Evolutionary conservation across 73 alveolate genomes (phyloP).

Genomic region (Paramecium sonneborni): DNA sequence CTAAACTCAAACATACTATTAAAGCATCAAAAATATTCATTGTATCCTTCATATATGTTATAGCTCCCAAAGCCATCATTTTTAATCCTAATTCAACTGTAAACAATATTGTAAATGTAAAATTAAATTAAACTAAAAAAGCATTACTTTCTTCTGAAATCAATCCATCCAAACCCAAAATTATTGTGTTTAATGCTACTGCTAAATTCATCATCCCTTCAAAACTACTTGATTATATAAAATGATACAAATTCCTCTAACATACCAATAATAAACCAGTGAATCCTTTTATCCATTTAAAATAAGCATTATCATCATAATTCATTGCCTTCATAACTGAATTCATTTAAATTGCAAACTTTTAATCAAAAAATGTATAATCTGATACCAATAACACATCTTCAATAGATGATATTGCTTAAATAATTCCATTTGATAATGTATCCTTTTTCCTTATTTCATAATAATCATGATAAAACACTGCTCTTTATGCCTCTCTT

Average conservation of each 20-base stretch:
- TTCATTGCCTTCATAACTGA: background rate
- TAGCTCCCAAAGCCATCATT: constrained; percentile 77
- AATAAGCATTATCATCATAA: constrained; percentile 44
- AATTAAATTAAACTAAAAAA: constrained; percentile 63
- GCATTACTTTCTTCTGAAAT: constrained; percentile 70
- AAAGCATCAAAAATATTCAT: constrained; percentile 66
- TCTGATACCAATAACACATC: background rate
- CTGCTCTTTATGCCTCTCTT: background rate
- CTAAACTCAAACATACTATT: constrained; percentile 39
- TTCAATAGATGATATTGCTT: background rate
- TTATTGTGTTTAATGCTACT: constrained; percentile 86
- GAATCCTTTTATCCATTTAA: constrained; percentile 11
- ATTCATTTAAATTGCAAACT: background rate
- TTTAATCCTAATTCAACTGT: constrained; percentile 84
- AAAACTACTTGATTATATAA: background rate
- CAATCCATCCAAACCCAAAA: constrained; percentile 76
- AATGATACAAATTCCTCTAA: background rate
- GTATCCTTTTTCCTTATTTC: background rate
- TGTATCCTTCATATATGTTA: constrained; percentile 68
- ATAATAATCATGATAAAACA: constrained; percentile 17
- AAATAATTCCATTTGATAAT: background rate
- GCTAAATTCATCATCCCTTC: constrained; percentile 40
- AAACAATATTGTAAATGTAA: constrained; percentile 78
- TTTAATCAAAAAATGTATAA: constrained; percentile 6
- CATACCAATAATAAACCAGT: background rate